These are phyloP conservation scores for Lycium barbarum DNA, from an alignment of 257 asterid species.

Conservation along the genomic window DNA sequence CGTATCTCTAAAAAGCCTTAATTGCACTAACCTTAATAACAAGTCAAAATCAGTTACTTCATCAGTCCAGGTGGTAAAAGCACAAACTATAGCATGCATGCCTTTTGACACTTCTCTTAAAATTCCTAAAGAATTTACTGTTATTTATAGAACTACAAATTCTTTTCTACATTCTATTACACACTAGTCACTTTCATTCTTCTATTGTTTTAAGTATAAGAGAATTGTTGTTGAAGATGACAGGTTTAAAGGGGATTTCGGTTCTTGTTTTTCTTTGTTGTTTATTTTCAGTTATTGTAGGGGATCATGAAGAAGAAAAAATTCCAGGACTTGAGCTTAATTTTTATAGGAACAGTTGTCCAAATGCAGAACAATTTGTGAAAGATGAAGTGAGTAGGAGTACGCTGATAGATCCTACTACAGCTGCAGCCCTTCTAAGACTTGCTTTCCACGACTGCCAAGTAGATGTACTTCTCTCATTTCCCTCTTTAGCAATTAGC, in stretches of 20 bases:
- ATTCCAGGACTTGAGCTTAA: neutral
- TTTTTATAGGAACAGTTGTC: neutral
- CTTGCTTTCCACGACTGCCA: neutral
- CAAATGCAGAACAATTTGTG: neutral
- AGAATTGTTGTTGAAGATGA: neutral
- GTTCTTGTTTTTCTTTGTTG: neutral
- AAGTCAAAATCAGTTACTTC: too few species aligned
- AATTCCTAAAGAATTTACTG: too few species aligned
- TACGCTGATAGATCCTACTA: neutral
- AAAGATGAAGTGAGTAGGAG: neutral
- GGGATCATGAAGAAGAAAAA: neutral
- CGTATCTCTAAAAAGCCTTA: too few species aligned
- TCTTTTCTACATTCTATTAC: too few species aligned
- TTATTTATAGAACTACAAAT: too few species aligned
- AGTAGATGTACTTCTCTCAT: conserved; percentile 3
- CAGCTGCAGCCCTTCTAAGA: neutral
- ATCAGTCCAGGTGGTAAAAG: too few species aligned
- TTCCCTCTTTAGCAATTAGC: neutral
- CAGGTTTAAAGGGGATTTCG: neutral
- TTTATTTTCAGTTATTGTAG: neutral
- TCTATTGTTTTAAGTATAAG: neutral
- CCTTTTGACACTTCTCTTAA: too few species aligned
- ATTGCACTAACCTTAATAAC: too few species aligned
- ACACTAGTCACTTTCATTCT: too few species aligned
- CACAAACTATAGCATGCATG: too few species aligned